A percentile compares a stretch with the other conserved stretches of the same genome.
These are phyloP conservation scores for Tagetes patula DNA, from an alignment of 129 eudicot genomes.

Conservation along the genomic window DNA sequence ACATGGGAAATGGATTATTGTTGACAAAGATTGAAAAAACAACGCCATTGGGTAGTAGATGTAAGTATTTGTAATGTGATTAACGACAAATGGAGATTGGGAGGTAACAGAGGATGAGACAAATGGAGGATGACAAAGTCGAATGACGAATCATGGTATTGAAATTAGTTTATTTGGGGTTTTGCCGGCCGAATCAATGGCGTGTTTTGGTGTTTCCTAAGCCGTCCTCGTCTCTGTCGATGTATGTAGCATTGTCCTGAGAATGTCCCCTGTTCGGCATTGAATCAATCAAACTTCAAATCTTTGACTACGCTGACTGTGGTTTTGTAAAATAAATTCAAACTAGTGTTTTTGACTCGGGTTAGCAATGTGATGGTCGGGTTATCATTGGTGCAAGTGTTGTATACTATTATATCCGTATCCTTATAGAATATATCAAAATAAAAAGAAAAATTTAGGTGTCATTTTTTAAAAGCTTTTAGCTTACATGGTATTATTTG, in stretches of 20 bases:
- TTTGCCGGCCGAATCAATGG: constrained; percentile 38
- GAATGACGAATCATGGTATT: constrained; percentile 6
- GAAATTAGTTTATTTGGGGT: constrained; percentile 19
- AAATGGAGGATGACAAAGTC: constrained; percentile 35
- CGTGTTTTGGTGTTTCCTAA: constrained; percentile 6
- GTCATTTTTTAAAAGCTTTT: too few species aligned
- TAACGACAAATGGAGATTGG: constrained; percentile 19
- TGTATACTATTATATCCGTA: too few species aligned
- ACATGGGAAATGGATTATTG: constrained; percentile 20
- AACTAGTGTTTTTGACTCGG: too few species aligned
- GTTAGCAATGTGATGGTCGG: too few species aligned
- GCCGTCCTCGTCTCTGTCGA: constrained; percentile 23
- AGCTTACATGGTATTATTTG: too few species aligned
- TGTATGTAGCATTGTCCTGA: constrained; percentile 16
- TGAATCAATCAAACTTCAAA: constrained; percentile 13
- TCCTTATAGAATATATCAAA: too few species aligned
- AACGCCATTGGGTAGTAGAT: constrained; percentile 33
- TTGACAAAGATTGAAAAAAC: constrained; percentile 24
- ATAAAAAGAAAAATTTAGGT: too few species aligned
- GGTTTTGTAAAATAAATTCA: too few species aligned
- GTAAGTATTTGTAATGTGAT: constrained; percentile 16
- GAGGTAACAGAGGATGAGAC: constrained; percentile 28
- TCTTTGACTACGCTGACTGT: background rate
- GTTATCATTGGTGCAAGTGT: too few species aligned
- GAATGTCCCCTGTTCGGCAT: constrained; percentile 21